phyloP scores from a whole-genome alignment of 495 filamentous ascomycete genomes.

The Eremomyces bilateralis region DNA sequence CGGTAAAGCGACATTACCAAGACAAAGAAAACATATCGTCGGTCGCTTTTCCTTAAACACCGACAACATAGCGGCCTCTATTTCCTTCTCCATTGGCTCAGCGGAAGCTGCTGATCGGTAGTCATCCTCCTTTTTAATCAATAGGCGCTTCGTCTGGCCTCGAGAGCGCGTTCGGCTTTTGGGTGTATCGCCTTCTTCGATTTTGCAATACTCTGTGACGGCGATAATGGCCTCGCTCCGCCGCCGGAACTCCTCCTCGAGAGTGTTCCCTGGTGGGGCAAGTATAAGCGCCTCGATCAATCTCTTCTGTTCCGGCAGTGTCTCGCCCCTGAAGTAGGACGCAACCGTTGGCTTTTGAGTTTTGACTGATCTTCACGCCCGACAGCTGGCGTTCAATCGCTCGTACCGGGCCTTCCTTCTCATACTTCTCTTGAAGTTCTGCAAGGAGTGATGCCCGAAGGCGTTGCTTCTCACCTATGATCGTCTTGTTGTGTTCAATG shows the following conservation, averaged over 20 bases:
- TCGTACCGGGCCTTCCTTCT: slow-evolving; percentile 15
- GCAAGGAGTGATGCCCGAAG: slow-evolving; percentile 8
- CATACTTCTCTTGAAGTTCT: slow-evolving; percentile 11
- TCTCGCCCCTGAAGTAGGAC: slow-evolving; percentile 1
- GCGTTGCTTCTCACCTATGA: slow-evolving; percentile 12
- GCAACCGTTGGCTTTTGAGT: slow-evolving; percentile 1
- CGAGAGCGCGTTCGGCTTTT: slow-evolving; percentile 4
- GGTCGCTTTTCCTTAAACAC: slow-evolving; percentile 18
- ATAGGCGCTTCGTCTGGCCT: neutral
- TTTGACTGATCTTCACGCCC: slow-evolving; percentile 4
- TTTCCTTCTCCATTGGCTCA: too few species aligned
- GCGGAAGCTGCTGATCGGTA: too few species aligned
- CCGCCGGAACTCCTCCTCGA: slow-evolving; percentile 6
- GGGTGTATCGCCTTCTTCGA: slow-evolving; percentile 8
- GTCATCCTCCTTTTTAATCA: too few species aligned
- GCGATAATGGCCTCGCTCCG: slow-evolving; percentile 8
- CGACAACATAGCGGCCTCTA: slow-evolving; percentile 12
- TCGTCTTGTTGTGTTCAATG: slow-evolving; percentile 3
- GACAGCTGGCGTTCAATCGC: slow-evolving; percentile 16
- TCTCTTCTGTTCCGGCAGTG: slow-evolving; percentile 5
- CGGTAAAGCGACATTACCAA: slow-evolving; percentile 17
- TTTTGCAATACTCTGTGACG: slow-evolving; percentile 6
- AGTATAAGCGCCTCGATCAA: slow-evolving; percentile 9
- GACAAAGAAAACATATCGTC: slow-evolving; percentile 21
- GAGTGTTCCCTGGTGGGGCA: slow-evolving; percentile 2